phyloP scores from a whole-genome alignment of 2,329 filamentous ascomycete species.

The Plectosphaerella cucumerina region DNA sequence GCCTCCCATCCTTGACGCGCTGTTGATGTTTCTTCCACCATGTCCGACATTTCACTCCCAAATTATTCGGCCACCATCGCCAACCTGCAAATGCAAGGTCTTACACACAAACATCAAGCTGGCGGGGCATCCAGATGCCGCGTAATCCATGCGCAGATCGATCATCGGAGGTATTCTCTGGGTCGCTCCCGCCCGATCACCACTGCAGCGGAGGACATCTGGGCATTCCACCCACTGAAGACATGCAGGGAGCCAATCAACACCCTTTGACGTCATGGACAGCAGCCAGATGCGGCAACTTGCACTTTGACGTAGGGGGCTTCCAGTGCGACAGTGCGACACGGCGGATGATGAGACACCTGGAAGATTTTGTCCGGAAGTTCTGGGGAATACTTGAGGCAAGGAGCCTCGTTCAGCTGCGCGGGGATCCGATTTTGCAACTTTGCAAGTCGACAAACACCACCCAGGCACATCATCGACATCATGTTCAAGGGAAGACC shows the following conservation, averaged over 20 bases:
- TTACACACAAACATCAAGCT: no score
- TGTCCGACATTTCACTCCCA: no score
- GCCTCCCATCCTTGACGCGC: no score
- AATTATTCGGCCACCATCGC: no score
- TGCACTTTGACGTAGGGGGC: slow-evolving; percentile 2
- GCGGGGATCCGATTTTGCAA: no score
- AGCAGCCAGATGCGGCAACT: background rate
- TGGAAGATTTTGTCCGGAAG: background rate
- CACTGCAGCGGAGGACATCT: no score
- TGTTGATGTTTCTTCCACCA: no score
- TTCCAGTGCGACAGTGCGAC: background rate
- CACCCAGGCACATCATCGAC: background rate
- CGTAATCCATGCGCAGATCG: slow-evolving; percentile 2
- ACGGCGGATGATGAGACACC: background rate
- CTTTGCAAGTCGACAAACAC: background rate
- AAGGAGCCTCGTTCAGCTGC: background rate
- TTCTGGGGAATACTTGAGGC: no score
- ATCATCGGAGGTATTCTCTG: background rate
- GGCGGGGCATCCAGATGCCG: background rate
- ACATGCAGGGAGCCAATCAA: background rate
- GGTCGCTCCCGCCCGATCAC: background rate
- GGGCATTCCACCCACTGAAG: background rate
- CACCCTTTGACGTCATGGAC: slow-evolving; percentile 1
- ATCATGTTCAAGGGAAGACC: slow-evolving; percentile 8
- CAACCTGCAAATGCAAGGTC: no score